phyloP scores from a whole-genome alignment of 192 early-diverging fungal genomes.

The Mortierella antarctica region DNA sequence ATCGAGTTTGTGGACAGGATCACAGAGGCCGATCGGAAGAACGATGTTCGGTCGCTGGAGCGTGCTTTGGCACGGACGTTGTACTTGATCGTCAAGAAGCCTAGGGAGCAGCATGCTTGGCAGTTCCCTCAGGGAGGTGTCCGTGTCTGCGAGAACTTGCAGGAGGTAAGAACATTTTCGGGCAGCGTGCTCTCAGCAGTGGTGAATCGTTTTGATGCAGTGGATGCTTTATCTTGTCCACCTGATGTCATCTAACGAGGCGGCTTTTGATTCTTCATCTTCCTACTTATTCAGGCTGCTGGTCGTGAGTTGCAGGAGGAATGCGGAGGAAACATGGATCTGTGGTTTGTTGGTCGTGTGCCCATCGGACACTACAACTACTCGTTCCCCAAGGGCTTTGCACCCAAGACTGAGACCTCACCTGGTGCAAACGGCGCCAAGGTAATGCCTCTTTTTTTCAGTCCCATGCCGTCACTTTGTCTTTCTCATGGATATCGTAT shows the following conservation, averaged over 20 bases:
- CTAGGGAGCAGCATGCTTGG: constrained; percentile 69
- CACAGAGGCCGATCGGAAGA: constrained; percentile 71
- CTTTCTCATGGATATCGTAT: not conserved
- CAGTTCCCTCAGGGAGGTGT: constrained; percentile 77
- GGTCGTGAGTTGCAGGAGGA: constrained; percentile 73
- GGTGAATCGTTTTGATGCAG: not conserved
- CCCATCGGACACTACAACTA: constrained; percentile 81
- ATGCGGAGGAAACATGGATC: constrained; percentile 81
- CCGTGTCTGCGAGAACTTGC: constrained; percentile 73
- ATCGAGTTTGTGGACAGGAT: constrained; percentile 64
- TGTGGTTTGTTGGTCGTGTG: constrained; percentile 88
- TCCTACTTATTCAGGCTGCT: constrained; percentile 69
- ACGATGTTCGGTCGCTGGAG: constrained; percentile 80
- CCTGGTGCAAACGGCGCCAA: constrained; percentile 52
- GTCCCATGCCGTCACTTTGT: not conserved
- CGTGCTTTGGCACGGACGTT: constrained; percentile 79
- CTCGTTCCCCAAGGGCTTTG: constrained; percentile 33
- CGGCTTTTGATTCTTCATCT: not conserved
- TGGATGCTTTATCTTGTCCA: not conserved
- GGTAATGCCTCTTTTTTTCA: constrained; percentile 34
- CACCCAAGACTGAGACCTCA: constrained; percentile 31
- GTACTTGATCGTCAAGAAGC: constrained; percentile 83
- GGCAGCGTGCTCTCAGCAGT: not conserved
- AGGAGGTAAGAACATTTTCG: constrained; percentile 61
- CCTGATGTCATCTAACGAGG: not conserved